Base-by-base conservation (phyloP, 2,329 filamentous ascomycete genomes). In the Parastagonospora avenae region DNA sequence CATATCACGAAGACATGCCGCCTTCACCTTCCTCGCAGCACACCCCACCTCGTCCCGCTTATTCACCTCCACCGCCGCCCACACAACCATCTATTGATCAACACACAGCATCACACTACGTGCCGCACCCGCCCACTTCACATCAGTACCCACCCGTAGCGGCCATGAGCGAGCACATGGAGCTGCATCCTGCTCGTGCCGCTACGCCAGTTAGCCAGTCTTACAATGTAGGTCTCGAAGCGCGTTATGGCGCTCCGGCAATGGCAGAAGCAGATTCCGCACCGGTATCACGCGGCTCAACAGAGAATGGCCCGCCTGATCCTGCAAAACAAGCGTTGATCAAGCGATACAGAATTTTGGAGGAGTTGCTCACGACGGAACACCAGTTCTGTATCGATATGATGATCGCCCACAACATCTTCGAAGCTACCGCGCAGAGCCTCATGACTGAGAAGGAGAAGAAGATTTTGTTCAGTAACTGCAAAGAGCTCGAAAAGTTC, bases 351-450 rank as follows among this genome's bases (percentile, higher is more conserved):
- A 86, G 95, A 70, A 86, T 95, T 41, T 88, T 97, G 64, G 92
- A 93, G 68, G 94, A 99, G 73, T 79, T 99, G 32, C 83, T 97
- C 39, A 92, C 97, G 66, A 99, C 94, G 0, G 94, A 99, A 71
- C 87, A 91, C 41, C 87, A 88, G 5, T 97, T 96, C 74, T 87
- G 95, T 49, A 86, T 91, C 57, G 94, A 99, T 71, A 93, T 99
- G 91, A 96, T 92, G 71, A 93, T 99, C 46, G 89, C 96, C 2
- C 91, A 96, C 67, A 92, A 97, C 68, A 97, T 99, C 47, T 99
- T 97, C 80, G 96, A 95, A 74, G 92, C 91, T 37, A 97, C 94
- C 0, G 90, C 91, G 1, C 86, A 89, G 48, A 85, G 91, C 8
- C 85, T 91, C 57, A 83, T 97, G 27, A 90, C 89, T 37, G 79